A percentile compares a stretch with the other conserved stretches of the same genome.
Evolutionary conservation across 352 stramenopile genomes (phyloP).

Genomic region (Phytophthora macrochlamydospora): DNA sequence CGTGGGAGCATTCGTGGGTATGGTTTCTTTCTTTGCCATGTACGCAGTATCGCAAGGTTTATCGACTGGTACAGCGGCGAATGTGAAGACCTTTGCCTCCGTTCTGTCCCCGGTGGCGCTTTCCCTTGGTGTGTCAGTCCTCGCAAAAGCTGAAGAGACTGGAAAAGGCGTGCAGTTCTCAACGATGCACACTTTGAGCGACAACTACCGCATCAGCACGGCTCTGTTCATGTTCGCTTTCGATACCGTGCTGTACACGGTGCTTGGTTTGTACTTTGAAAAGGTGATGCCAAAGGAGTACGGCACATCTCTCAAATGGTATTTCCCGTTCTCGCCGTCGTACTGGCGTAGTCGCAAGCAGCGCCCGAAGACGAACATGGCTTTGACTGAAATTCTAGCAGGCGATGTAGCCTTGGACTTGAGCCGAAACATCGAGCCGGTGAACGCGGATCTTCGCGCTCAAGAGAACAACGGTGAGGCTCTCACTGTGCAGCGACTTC

Average conservation of each 20-base stretch:
- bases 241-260: slow-evolving; percentile 87
- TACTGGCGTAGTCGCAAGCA: slow-evolving; percentile 29
- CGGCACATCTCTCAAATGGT: slow-evolving; percentile 87
- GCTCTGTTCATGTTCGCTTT: slow-evolving; percentile 77
- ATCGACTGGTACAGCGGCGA: slow-evolving; percentile 16
- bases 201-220: slow-evolving; percentile 61
- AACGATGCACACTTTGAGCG: slow-evolving; percentile 36
- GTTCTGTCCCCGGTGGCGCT: slow-evolving; percentile 65
- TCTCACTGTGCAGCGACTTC: slow-evolving; percentile 58
- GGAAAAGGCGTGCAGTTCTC: slow-evolving; percentile 46
- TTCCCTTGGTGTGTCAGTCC: slow-evolving; percentile 56
- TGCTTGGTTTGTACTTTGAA: slow-evolving; percentile 91
- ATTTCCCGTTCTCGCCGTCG: slow-evolving; percentile 83
- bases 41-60: slow-evolving; percentile 64
- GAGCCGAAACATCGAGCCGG: slow-evolving; percentile 51
- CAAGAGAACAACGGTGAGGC: slow-evolving; percentile 58
- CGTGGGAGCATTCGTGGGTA: slow-evolving; percentile 61
- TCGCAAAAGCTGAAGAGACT: slow-evolving; percentile 52
- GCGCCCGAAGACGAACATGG: background rate
- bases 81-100: slow-evolving; percentile 43
- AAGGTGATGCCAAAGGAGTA: slow-evolving; percentile 92
- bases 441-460: slow-evolving; percentile 40
- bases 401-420: slow-evolving; percentile 45
- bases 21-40: slow-evolving; percentile 88
- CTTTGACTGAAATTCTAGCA: slow-evolving; percentile 5